Conservation (phyloP, 305 asterid genomes). For the Solanum aculeatissimum region DNA sequence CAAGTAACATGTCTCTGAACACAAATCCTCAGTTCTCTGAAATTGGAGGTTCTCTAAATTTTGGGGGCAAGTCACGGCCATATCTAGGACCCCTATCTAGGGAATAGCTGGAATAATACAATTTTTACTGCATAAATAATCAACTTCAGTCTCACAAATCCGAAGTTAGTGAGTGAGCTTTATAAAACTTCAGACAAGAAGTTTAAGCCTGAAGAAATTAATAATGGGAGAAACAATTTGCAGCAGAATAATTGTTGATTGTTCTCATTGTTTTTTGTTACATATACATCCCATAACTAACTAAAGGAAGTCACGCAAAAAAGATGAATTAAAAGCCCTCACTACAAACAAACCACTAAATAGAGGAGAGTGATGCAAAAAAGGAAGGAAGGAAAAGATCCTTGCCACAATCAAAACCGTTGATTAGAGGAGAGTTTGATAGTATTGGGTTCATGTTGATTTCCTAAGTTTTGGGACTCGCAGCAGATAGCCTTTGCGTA, state of each 20-base stretch:
- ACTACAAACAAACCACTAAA: background rate
- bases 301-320: background rate
- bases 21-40: background rate
- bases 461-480: background rate
- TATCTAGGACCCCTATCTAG: background rate
- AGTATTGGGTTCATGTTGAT: background rate
- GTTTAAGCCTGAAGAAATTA: background rate
- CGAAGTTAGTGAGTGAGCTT: background rate
- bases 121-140: background rate
- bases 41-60: background rate
- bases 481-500: background rate
- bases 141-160: background rate
- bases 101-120: background rate
- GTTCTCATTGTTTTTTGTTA: background rate
- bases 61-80: background rate
- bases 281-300: background rate
- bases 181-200: background rate
- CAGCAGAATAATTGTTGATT: background rate
- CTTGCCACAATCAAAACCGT: background rate
- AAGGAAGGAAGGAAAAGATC: background rate
- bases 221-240: background rate
- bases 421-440: background rate
- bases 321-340: background rate
- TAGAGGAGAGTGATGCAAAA: background rate
- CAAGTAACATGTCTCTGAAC: background rate